Evolutionary conservation across 106 monocot species (phyloP), one percentile per base, ranked within the genome.

Genomic region (Dendrobium nobile): DNA sequence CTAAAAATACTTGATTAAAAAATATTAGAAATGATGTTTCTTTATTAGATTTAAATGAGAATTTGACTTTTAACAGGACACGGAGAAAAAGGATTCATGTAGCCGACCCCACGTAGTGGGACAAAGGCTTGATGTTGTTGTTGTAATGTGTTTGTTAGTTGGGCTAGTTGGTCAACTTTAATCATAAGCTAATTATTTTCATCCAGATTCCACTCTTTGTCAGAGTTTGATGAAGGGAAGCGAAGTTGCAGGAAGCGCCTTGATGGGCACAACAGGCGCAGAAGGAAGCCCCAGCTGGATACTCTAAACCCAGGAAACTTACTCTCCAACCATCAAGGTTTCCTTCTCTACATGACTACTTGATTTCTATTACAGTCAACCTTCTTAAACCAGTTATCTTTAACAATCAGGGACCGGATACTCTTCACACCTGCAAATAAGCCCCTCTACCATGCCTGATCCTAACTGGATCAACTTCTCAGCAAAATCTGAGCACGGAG

Each of bases 181-280:
- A 22, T 24, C 26, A 65, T 65, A 24, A 24, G 20, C 64, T 65
- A 24, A 24, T 22, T 65, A 24, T 65, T 65, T 20, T 65, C 64
- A 33, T 37, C 22, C 84, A 84, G 84, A 58, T 84, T 84, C 45
- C 84, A 84, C 43, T 27, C 41, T 41, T 74, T 84, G 42, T 28
- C 27, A 56, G 84, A 84, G 72, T 84, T 84, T 61, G 84, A 84
- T 51, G 89, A 87, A 26, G 86, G 77, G 27, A 89, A 89, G 67
- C 79, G 87, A 73, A 89, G 89, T 82, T 89, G 89, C 56, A 79
- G 89, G 45, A 89, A 89, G 59, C 89, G 89, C 47, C 86, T 89
- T 8, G 89, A 89, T 77, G 89, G 89, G 6, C 89, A 89, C 77
- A 89, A 84, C 58, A 73, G 24, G 45, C 78, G 84, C 18, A 73